Evolutionary conservation across 345 rosid genomes (phyloP).

Genomic region (Eucalyptus pauciflora): DNA sequence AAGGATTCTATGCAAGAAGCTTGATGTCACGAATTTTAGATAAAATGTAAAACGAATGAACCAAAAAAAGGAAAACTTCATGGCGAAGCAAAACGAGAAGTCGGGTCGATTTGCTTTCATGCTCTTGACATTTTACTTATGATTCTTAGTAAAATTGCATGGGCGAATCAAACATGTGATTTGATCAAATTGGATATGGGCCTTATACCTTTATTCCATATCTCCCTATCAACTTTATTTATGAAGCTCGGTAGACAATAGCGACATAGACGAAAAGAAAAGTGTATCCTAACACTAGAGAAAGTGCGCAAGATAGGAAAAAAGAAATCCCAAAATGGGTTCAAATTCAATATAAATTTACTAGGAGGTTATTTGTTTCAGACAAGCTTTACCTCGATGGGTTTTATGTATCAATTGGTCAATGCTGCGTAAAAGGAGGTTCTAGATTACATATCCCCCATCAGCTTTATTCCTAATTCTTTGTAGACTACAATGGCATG

Average conservation of each 20-base stretch:
- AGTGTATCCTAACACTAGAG: neutral
- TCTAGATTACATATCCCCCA: neutral
- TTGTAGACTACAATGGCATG: neutral
- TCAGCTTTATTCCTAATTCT: neutral
- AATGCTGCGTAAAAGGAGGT: neutral
- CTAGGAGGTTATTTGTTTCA: neutral
- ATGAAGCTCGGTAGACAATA: accelerated
- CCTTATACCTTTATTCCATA: neutral
- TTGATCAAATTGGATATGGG: neutral
- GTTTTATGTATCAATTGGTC: neutral
- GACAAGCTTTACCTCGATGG: neutral
- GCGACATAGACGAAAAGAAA: accelerated
- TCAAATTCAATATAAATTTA: neutral
- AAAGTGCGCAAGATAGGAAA: neutral
- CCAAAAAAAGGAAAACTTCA: neutral
- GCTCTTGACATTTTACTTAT: neutral
- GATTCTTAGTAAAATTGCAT: neutral
- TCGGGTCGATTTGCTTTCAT: neutral
- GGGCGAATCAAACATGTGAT: neutral
- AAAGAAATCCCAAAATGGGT: neutral
- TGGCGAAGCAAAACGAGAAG: neutral
- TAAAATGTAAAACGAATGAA: neutral
- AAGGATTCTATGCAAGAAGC: neutral
- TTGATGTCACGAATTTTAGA: neutral
- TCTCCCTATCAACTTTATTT: neutral